A percentile compares a stretch with the other conserved stretches of the same genome.
These are phyloP conservation scores for Quercus mongolica DNA, from an alignment of 306 rosid species.

Conservation along the genomic window DNA sequence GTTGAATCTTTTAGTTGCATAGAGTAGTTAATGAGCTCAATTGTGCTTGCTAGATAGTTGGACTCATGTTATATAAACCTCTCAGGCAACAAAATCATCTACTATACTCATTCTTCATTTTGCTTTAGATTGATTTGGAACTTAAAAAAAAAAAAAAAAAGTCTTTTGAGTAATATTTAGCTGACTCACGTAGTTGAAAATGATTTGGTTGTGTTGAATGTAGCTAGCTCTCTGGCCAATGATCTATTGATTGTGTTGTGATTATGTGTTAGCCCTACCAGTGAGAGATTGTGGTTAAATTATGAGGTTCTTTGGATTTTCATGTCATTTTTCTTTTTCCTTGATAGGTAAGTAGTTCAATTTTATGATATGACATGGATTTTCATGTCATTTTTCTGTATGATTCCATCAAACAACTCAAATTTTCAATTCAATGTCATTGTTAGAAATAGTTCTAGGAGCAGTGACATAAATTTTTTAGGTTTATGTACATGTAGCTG, in stretches of 20 bases:
- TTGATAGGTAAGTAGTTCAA: too few relatives aligned
- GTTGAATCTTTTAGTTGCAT: neutral
- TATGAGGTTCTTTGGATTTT: conserved; percentile 4
- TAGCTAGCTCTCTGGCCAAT: neutral
- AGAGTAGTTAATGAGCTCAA: neutral
- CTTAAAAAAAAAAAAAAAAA: neutral
- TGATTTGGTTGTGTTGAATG: neutral
- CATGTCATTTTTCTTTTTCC: neutral
- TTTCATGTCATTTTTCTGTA: neutral
- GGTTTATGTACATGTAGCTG: too few relatives aligned
- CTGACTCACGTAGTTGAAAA: neutral
- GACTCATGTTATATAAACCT: neutral
- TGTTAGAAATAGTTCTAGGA: neutral
- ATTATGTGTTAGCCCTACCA: neutral
- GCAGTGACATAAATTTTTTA: too few relatives aligned
- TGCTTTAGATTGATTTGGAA: neutral
- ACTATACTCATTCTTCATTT: neutral
- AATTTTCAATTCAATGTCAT: neutral
- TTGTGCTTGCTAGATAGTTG: neutral
- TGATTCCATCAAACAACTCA: conserved; percentile 3
- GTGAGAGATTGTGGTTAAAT: neutral
- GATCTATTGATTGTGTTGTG: neutral
- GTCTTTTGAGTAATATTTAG: neutral
- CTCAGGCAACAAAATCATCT: neutral
- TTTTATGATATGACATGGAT: neutral